These are phyloP conservation scores for Salvia rosmarinus DNA, from an alignment of 257 asterid species.

Conservation along the genomic window DNA sequence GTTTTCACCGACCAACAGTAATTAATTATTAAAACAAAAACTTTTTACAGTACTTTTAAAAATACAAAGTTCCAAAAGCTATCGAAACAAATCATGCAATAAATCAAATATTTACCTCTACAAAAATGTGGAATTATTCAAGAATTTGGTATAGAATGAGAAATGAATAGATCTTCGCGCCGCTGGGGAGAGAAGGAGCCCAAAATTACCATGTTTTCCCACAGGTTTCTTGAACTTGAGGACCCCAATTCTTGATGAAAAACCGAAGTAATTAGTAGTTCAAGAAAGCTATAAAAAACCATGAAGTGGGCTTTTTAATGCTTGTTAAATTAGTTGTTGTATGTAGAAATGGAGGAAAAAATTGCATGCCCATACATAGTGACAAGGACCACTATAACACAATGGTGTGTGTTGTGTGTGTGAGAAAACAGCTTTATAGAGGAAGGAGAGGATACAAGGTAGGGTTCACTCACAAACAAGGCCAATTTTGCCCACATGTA, in stretches of 20 bases:
- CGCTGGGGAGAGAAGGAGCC: conserved; percentile 15
- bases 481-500: conserved; percentile 49
- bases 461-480: conserved; percentile 50
- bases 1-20: conserved; percentile 34
- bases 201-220: conserved; percentile 47
- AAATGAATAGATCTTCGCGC: too few relatives aligned
- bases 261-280: too few relatives aligned
- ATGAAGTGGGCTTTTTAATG: too few relatives aligned
- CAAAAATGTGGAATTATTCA: not conserved
- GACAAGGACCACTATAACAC: conserved; percentile 41
- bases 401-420: conserved; percentile 26
- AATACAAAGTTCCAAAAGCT: too few relatives aligned
- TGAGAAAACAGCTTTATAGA: conserved; percentile 37
- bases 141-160: not conserved
- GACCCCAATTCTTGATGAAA: not conserved
- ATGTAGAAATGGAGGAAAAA: not conserved
- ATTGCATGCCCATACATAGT: conserved; percentile 34
- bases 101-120: not conserved
- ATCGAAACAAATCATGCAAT: not conserved
- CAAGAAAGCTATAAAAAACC: too few relatives aligned
- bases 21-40: too few relatives aligned
- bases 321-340: too few relatives aligned
- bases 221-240: conserved; percentile 50
- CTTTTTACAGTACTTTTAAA: too few relatives aligned
- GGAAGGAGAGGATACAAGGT: conserved; percentile 37